phyloP scores from a whole-genome alignment of 179 eudicot species.

The Beta lomatogona region DNA sequence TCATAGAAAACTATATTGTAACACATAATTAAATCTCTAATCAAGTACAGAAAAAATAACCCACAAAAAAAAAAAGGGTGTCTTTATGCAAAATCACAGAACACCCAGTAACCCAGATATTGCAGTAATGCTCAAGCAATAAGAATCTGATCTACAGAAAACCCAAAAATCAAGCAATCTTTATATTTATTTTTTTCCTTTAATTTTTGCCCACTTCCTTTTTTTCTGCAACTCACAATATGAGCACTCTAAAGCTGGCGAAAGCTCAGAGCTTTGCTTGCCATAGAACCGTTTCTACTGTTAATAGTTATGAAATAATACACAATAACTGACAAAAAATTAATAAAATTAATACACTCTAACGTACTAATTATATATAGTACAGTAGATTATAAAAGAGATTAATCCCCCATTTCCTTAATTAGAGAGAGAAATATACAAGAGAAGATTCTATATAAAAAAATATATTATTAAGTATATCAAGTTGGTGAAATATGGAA shows the following conservation, averaged over 20 bases:
- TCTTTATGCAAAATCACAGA: conserved; percentile 51
- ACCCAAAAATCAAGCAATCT: conserved; percentile 36
- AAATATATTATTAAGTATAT: background rate
- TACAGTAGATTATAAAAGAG: background rate
- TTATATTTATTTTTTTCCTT: background rate
- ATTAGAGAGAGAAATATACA: conserved; percentile 15
- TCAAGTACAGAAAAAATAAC: background rate
- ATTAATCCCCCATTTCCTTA: background rate
- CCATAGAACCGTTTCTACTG: conserved; percentile 41
- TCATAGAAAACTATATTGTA: conserved; percentile 8
- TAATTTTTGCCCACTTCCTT: background rate
- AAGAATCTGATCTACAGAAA: conserved; percentile 38
- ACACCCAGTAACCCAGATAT: conserved; percentile 43
- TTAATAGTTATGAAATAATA: conserved; percentile 32
- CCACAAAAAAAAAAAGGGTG: conserved; percentile 19
- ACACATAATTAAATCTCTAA: background rate
- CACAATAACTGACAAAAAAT: conserved; percentile 30
- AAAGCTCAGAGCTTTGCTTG: conserved; percentile 38
- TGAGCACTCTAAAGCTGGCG: conserved; percentile 37
- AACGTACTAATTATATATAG: background rate
- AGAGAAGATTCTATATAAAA: background rate
- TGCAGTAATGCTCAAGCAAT: conserved; percentile 51
- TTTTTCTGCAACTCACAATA: background rate
- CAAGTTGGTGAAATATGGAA: conserved; percentile 14
- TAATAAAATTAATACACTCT: background rate